Conservation (phyloP, 208 protist genomes). For the Phytomonas francai region DNA sequence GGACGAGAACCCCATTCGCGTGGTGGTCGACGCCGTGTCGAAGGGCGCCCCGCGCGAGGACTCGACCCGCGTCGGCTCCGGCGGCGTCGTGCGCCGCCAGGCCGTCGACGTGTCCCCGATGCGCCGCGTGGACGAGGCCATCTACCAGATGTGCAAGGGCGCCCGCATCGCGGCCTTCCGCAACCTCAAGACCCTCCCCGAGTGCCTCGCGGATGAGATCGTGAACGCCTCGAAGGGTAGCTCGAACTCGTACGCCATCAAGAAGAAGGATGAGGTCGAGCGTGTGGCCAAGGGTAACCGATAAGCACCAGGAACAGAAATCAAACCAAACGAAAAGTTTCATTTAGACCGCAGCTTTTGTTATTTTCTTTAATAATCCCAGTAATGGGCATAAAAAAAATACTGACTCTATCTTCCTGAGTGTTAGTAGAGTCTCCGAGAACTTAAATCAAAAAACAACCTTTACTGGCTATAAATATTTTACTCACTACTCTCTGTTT, state of each 20-base stretch:
- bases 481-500: neutral
- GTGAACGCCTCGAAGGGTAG: slow-evolving; percentile 98
- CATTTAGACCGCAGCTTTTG: neutral
- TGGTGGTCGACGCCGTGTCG: slow-evolving; percentile 97
- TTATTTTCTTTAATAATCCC: neutral
- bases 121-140: slow-evolving; percentile 98
- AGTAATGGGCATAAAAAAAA: neutral
- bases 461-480: neutral
- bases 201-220: slow-evolving; percentile 99
- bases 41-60: slow-evolving; percentile 99
- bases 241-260: slow-evolving; percentile 99
- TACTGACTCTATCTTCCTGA: neutral
- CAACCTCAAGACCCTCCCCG: slow-evolving; percentile 99
- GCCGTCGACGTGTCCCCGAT: slow-evolving; percentile 99
- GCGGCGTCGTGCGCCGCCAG: slow-evolving; percentile 99
- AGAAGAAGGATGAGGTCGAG: slow-evolving; percentile 99
- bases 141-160: slow-evolving; percentile 97
- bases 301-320: slow-evolving; percentile 62
- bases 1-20: slow-evolving; percentile 98
- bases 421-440: neutral
- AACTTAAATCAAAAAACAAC: neutral
- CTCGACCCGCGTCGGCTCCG: slow-evolving; percentile 99
- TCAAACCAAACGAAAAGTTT: neutral
- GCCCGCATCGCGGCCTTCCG: slow-evolving; percentile 98
- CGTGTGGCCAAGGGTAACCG: slow-evolving; percentile 99